These are phyloP conservation scores for Geotrichum restrictum DNA, from an alignment of 1,139 yeast species.

Conservation along the genomic window DNA sequence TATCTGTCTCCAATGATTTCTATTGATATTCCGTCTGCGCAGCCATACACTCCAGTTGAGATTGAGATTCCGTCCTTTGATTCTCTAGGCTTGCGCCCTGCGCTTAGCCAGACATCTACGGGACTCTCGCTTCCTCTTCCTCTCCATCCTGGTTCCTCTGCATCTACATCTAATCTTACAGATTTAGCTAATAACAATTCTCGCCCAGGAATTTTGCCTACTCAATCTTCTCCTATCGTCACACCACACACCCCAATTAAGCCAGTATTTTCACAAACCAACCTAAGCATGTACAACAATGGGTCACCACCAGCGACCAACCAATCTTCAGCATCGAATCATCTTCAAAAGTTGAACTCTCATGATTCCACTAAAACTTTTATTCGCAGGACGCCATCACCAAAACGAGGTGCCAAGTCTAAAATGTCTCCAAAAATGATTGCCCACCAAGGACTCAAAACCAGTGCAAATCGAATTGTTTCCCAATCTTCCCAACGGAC, in stretches of 20 bases:
- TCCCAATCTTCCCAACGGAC: conserved; percentile 3
- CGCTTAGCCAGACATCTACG: conserved; percentile 16
- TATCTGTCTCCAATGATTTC: conserved; percentile 31
- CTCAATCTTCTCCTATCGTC: conserved; percentile 11
- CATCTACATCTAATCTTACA: conserved; percentile 13
- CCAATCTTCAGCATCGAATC: conserved; percentile 5
- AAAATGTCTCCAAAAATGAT: conserved; percentile 13
- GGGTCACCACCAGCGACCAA: background rate
- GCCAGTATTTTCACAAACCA: conserved; percentile 18
- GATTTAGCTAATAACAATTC: background rate
- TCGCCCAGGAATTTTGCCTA: conserved; percentile 1
- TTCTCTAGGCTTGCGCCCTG: conserved; percentile 38
- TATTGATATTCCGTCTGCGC: conserved; percentile 21
- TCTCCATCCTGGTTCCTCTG: conserved; percentile 15
- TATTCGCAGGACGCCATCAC: conserved; percentile 24
- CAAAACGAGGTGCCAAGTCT: conserved; percentile 17
- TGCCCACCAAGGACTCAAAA: background rate
- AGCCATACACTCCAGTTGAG: conserved; percentile 46
- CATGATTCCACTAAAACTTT: conserved; percentile 11
- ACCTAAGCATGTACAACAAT: conserved; percentile 15
- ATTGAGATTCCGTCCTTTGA: conserved; percentile 55
- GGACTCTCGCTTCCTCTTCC: conserved; percentile 22
- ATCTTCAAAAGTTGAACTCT: conserved; percentile 10
- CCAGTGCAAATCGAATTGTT: background rate
- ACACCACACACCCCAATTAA: conserved; percentile 19